Evolutionary conservation across 805 yeast genomes (phyloP).

Genomic region (Candida ponderosae): DNA sequence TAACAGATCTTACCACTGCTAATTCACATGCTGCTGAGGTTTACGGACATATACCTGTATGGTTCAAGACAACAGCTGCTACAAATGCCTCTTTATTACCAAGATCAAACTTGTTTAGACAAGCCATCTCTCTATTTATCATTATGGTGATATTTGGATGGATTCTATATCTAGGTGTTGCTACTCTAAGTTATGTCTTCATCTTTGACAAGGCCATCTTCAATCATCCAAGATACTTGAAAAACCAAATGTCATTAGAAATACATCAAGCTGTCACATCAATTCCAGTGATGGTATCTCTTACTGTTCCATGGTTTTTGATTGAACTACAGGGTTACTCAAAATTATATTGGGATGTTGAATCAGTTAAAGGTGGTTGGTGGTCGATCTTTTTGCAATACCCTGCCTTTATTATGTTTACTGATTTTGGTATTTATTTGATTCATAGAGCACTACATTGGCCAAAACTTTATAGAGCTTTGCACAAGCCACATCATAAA

Average conservation of each 20-base stretch:
- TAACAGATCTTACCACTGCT: neutral
- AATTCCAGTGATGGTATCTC: constrained; percentile 81
- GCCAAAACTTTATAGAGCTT: constrained; percentile 75
- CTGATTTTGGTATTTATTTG: constrained; percentile 87
- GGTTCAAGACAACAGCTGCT: constrained; percentile 47
- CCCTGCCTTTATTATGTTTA: constrained; percentile 80
- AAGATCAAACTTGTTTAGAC: constrained; percentile 70
- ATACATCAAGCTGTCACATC: constrained; percentile 71
- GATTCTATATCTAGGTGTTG: constrained; percentile 69
- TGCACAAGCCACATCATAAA: constrained; percentile 98
- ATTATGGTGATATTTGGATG: constrained; percentile 81
- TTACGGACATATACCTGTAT: constrained; percentile 55
- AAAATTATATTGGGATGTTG: constrained; percentile 58
- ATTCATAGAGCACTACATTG: constrained; percentile 92
- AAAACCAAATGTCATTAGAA: constrained; percentile 86
- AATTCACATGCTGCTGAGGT: constrained; percentile 26
- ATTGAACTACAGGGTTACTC: constrained; percentile 82
- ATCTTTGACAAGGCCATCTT: constrained; percentile 85
- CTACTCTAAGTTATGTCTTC: constrained; percentile 66
- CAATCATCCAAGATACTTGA: constrained; percentile 93
- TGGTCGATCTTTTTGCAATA: constrained; percentile 56
- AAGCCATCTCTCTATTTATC: constrained; percentile 54
- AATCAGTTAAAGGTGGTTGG: constrained; percentile 62
- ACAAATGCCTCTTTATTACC: constrained; percentile 62
- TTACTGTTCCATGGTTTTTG: constrained; percentile 88